These are phyloP conservation scores for Cordyceps javanica DNA, from an alignment of 2,329 filamentous ascomycete species.

Conservation along the genomic window DNA sequence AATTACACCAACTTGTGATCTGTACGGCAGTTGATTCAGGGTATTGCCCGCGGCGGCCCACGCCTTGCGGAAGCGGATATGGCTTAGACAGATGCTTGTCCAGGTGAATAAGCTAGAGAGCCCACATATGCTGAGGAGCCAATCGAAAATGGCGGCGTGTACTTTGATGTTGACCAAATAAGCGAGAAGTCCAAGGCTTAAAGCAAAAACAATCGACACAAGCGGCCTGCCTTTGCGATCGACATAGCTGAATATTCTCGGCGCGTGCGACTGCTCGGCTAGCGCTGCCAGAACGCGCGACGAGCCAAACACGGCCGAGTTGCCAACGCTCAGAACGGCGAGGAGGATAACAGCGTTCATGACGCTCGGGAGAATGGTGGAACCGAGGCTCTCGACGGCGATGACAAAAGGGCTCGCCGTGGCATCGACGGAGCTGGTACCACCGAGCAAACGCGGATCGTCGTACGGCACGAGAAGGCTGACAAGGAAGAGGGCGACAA, in stretches of 20 bases:
- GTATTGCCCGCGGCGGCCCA: conserved; percentile 41
- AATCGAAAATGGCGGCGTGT: conserved; percentile 35
- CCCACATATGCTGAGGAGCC: conserved; percentile 52
- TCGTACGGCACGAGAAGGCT: conserved; percentile 37
- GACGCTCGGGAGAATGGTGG: conserved; percentile 49
- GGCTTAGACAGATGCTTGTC: conserved; percentile 45
- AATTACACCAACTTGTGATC: conserved; percentile 61
- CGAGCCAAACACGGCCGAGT: conserved; percentile 51
- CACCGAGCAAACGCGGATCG: conserved; percentile 33
- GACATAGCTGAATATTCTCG: conserved; percentile 36
- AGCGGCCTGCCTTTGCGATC: conserved; percentile 39
- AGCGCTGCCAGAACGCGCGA: conserved; percentile 52
- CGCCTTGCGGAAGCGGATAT: conserved; percentile 28
- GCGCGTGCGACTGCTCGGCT: conserved; percentile 37
- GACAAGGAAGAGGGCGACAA: conserved; percentile 38
- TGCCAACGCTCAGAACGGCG: conserved; percentile 53
- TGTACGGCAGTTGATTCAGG: conserved; percentile 69
- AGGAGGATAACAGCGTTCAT: conserved; percentile 59
- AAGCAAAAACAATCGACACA: conserved; percentile 32
- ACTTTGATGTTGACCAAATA: conserved; percentile 17
- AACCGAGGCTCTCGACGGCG: conserved; percentile 48
- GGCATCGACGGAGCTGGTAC: conserved; percentile 32
- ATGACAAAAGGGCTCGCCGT: conserved; percentile 52
- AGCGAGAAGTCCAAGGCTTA: conserved; percentile 33
- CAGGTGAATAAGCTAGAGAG: conserved; percentile 58